Percentiles rank a stretch among this genome's conserved stretches.
phyloP scores from a whole-genome alignment of 1,284 basidiomycete genomes.

The Rhodotorula sp. region DNA sequence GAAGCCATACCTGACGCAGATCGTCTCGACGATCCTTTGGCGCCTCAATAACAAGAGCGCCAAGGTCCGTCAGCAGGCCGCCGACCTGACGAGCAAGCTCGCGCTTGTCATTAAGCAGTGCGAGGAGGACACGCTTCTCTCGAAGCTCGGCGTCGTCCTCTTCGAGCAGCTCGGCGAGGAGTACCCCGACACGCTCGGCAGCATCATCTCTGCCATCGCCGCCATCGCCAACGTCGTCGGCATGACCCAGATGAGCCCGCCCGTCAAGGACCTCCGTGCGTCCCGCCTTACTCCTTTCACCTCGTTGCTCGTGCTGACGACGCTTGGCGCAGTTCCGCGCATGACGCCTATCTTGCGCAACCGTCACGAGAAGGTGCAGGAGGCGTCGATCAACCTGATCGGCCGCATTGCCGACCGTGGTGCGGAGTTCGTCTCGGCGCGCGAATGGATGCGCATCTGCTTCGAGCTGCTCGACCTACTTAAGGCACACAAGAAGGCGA shows the following conservation, averaged over 20 bases:
- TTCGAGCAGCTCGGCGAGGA: slow-evolving; percentile 99
- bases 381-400: slow-evolving; percentile 98
- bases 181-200: slow-evolving; percentile 96
- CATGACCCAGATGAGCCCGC: slow-evolving; percentile 99
- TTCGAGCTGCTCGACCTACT: slow-evolving; percentile 96
- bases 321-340: slow-evolving; percentile 71
- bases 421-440: slow-evolving; percentile 94
- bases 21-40: slow-evolving; percentile 99
- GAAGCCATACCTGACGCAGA: slow-evolving; percentile 97
- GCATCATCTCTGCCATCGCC: slow-evolving; percentile 96
- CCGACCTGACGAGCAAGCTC: slow-evolving; percentile 89
- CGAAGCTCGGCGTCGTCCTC: slow-evolving; percentile 93
- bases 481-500: slow-evolving; percentile 99
- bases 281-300: too few relatives aligned
- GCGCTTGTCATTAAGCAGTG: slow-evolving; percentile 99
- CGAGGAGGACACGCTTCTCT: slow-evolving; percentile 91
- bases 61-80: slow-evolving; percentile 97
- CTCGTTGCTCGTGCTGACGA: background rate
- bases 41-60: slow-evolving; percentile 99
- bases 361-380: slow-evolving; percentile 98
- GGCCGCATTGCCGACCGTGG: slow-evolving; percentile 99
- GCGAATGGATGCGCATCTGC: slow-evolving; percentile 99
- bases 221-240: slow-evolving; percentile 99
- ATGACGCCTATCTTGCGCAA: slow-evolving; percentile 99
- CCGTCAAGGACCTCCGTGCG: slow-evolving; percentile 95